Evolutionary conservation across 2,329 filamentous ascomycete species (phyloP).

Genomic region (Exophiala sp.): DNA sequence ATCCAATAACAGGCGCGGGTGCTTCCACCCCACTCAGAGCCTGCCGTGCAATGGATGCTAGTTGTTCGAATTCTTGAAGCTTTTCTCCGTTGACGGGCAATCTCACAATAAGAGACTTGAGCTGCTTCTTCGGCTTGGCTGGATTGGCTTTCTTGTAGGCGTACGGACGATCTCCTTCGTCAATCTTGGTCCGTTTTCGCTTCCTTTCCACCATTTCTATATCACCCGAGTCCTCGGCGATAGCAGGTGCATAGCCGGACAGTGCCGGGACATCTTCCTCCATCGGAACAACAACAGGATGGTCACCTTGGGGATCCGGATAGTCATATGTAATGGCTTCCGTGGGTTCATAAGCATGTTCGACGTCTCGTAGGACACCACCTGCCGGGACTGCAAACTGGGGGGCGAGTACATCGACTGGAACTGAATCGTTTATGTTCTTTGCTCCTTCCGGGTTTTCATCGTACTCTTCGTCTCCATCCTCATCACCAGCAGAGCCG

Average conservation of each 20-base stretch:
- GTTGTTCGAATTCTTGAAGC: constrained; percentile 23
- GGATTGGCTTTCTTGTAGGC: constrained; percentile 9
- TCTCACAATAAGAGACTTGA: constrained; percentile 28
- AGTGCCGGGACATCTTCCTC: constrained; percentile 17
- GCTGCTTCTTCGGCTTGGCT: constrained; percentile 17
- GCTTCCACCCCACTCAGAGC: constrained; percentile 19
- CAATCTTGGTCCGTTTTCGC: constrained; percentile 28
- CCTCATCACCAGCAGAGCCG: constrained; percentile 21
- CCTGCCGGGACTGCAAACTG: constrained; percentile 30
- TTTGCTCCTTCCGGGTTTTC: constrained; percentile 27
- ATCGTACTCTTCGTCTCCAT: constrained; percentile 17
- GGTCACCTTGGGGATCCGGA: constrained; percentile 27
- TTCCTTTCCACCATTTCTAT: constrained; percentile 29
- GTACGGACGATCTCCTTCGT: constrained; percentile 26
- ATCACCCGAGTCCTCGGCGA: constrained; percentile 12
- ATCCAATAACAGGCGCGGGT: constrained; percentile 26
- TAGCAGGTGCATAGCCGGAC: constrained; percentile 14
- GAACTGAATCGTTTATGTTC: constrained; percentile 6
- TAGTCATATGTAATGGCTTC: constrained; percentile 35
- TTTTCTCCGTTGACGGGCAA: constrained; percentile 26
- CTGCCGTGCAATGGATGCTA: constrained; percentile 14
- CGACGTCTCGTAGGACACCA: constrained; percentile 30
- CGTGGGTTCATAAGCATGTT: constrained; percentile 32
- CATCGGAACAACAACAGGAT: constrained; percentile 3
- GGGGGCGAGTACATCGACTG: constrained; percentile 6